Evolutionary conservation across 768 basidiomycete genomes (phyloP).

Genomic region (Xerocomellus dryophilus): DNA sequence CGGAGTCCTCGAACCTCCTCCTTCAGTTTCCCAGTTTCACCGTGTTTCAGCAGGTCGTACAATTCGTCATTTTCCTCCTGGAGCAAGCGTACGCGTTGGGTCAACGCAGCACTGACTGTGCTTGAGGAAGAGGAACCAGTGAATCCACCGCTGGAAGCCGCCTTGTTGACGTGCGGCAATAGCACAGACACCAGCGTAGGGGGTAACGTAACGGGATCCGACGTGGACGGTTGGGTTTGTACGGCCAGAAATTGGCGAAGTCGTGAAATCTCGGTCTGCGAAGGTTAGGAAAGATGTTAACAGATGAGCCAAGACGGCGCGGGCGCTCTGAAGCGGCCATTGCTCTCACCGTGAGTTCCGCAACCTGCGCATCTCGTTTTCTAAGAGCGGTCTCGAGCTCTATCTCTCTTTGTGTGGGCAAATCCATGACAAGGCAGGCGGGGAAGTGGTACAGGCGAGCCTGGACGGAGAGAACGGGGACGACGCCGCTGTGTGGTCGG

Average conservation of each 20-base stretch:
- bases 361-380: constrained; percentile 68
- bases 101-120: constrained; percentile 70
- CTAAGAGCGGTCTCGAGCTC: constrained; percentile 79
- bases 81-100: constrained; percentile 64
- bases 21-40: constrained; percentile 78
- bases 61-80: constrained; percentile 89
- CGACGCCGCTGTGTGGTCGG: constrained; percentile 27
- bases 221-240: constrained; percentile 55
- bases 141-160: constrained; percentile 30
- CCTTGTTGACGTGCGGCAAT: constrained; percentile 59
- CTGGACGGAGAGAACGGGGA: constrained; percentile 11
- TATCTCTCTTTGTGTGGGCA: constrained; percentile 73
- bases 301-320: constrained; percentile 15
- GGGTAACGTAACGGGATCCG: constrained; percentile 67
- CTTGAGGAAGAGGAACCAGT: constrained; percentile 39
- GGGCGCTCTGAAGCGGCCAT: constrained; percentile 20
- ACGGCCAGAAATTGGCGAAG: constrained; percentile 62
- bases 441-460: constrained; percentile 10
- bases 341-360: constrained; percentile 64
- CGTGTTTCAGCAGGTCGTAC: constrained; percentile 67
- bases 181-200: constrained; percentile 67
- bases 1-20: constrained; percentile 75
- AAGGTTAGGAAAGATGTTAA: constrained; percentile 15
- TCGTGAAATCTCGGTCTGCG: constrained; percentile 69
- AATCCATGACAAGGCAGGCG: constrained; percentile 47